Conservation (phyloP, 129 eudicot species). For the Flaveria linearis region DNA sequence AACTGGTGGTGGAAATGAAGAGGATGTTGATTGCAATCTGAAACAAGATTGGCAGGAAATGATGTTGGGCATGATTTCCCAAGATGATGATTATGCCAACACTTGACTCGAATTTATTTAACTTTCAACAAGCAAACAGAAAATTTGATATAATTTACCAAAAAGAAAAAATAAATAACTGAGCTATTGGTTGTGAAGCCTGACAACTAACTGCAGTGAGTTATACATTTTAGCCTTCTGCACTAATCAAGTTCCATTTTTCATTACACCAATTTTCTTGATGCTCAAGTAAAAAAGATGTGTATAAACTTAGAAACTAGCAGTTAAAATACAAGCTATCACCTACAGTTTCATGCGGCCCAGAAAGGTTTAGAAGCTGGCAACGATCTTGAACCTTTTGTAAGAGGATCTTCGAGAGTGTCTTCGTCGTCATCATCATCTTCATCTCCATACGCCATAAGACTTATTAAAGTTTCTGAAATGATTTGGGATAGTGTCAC, state of each 20-base stretch:
- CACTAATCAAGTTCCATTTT: conserved; percentile 4
- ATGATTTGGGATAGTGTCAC: neutral
- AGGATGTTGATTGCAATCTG: too few relatives aligned
- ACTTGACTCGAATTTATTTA: too few relatives aligned
- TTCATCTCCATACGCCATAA: conserved; percentile 88
- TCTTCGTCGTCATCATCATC: conserved; percentile 62
- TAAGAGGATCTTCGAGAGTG: conserved; percentile 25
- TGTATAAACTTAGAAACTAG: conserved; percentile 10
- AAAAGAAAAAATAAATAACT: neutral
- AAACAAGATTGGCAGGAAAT: too few relatives aligned
- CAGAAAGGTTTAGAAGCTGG: conserved; percentile 67
- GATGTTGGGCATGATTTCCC: too few relatives aligned
- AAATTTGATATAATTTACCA: neutral
- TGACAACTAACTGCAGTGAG: conserved; percentile 1
- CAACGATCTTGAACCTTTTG: conserved; percentile 32
- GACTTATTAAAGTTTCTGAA: conserved; percentile 72
- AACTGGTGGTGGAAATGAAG: too few relatives aligned
- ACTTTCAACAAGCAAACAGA: neutral
- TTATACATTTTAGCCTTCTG: conserved; percentile 7
- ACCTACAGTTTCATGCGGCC: conserved; percentile 54
- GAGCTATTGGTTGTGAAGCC: conserved; percentile 12
- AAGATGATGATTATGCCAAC: too few relatives aligned
- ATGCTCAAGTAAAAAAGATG: conserved; percentile 19
- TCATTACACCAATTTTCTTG: conserved; percentile 15
- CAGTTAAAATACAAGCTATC: conserved; percentile 23